These are phyloP conservation scores for Leptographium procerum DNA, from an alignment of 2,329 filamentous ascomycete species.

Conservation along the genomic window DNA sequence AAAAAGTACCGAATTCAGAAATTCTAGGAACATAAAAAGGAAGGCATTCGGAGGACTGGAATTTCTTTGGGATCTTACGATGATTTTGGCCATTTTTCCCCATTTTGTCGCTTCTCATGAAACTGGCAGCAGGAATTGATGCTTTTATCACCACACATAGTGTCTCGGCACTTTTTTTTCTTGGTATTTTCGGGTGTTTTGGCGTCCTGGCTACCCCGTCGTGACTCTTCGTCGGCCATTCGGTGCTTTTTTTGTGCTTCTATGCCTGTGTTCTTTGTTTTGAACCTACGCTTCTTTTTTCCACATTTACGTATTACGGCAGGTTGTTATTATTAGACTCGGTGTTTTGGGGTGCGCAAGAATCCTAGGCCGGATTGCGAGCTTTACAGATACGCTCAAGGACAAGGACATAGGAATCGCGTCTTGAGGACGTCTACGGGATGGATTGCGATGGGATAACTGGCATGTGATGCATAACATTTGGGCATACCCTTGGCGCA, in stretches of 20 bases:
- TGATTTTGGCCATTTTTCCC: background rate
- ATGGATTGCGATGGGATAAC: background rate
- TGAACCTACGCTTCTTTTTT: background rate
- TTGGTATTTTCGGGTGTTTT: background rate
- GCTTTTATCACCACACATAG: background rate
- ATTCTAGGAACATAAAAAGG: conserved; percentile 1
- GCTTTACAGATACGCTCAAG: background rate
- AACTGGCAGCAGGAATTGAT: conserved; percentile 1
- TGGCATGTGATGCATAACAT: conserved; percentile 1
- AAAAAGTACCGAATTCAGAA: background rate
- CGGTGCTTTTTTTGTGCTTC: background rate
- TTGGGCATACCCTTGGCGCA: background rate
- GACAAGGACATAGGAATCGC: background rate
- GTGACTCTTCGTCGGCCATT: background rate
- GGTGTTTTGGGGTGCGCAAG: background rate
- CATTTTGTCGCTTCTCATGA: background rate
- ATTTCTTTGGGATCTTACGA: background rate
- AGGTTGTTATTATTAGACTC: background rate
- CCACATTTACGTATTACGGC: background rate
- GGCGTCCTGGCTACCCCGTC: background rate
- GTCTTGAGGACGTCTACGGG: background rate
- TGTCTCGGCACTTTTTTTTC: background rate
- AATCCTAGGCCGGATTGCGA: background rate
- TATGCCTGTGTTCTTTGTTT: background rate
- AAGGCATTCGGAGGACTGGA: background rate